Evolutionary conservation across 176 grass and related monocot species (phyloP).

Genomic region (Pharus latifolius): DNA sequence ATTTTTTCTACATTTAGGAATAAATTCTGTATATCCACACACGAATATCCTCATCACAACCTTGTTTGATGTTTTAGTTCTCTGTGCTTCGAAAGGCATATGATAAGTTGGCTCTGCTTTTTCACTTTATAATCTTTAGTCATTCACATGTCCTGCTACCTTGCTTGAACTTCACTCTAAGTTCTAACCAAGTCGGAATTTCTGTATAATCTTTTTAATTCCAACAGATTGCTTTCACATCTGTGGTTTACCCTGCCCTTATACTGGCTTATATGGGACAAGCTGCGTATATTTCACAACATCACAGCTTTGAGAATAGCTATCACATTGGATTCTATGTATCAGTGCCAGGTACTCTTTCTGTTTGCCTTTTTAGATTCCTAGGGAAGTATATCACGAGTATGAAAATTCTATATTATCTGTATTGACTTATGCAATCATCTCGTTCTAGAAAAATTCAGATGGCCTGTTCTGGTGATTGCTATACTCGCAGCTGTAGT

Average conservation of each 20-base stretch:
- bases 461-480: conserved; percentile 88
- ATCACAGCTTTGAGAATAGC: conserved; percentile 59
- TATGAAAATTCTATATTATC: neutral
- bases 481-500: conserved; percentile 72
- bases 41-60: neutral
- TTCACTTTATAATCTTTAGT: neutral
- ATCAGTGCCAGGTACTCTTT: conserved; percentile 79
- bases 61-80: neutral
- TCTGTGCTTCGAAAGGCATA: neutral
- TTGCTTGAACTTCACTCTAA: neutral
- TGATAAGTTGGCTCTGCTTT: neutral
- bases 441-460: conserved; percentile 74
- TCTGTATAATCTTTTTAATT: conserved; percentile 8
- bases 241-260: conserved; percentile 74
- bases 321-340: conserved; percentile 88
- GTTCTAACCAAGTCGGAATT: neutral
- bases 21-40: neutral
- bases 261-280: conserved; percentile 97
- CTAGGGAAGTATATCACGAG: neutral
- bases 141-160: neutral
- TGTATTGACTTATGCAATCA: conserved; percentile 9
- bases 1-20: neutral
- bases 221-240: conserved; percentile 79
- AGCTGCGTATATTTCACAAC: conserved; percentile 87
- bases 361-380: neutral